These are phyloP conservation scores for Tylopilus felleus DNA, from an alignment of 768 basidiomycete genomes.

Conservation along the genomic window DNA sequence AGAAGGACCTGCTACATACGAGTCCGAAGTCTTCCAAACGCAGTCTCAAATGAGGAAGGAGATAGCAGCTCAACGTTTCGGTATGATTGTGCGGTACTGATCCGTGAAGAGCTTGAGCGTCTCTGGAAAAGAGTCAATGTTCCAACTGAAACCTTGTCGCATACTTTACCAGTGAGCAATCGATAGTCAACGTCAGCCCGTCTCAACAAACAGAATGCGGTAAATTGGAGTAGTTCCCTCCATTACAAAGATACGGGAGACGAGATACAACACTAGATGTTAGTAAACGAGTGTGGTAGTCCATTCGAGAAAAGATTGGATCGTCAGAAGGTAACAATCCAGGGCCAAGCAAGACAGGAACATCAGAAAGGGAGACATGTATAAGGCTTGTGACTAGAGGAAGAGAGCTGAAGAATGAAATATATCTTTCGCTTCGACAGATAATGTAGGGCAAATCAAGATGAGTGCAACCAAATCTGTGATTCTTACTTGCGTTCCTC, in stretches of 20 bases:
- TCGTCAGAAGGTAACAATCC: not conserved
- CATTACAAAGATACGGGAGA: not conserved
- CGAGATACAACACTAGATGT: slow-evolving; percentile 16
- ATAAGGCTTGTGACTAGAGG: slow-evolving; percentile 5
- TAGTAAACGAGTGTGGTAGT: slow-evolving; percentile 23
- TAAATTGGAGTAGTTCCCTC: not conserved
- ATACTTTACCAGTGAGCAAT: too few species aligned
- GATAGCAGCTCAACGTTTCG: too few species aligned
- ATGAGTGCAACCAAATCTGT: not conserved
- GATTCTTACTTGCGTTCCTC: slow-evolving; percentile 18
- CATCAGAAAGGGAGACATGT: slow-evolving; percentile 1
- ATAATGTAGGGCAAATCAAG: not conserved
- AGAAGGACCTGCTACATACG: too few species aligned
- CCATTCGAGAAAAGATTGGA: slow-evolving; percentile 4
- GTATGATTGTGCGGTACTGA: too few species aligned
- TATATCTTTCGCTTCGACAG: not conserved
- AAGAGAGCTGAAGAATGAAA: not conserved
- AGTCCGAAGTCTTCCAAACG: too few species aligned
- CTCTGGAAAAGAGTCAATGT: too few species aligned
- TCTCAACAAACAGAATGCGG: not conserved
- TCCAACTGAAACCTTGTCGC: too few species aligned
- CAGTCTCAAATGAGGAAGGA: too few species aligned
- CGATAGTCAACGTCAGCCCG: not conserved
- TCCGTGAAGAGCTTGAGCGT: too few species aligned
- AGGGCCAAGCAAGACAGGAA: slow-evolving; percentile 1